Evolutionary conservation across 2,329 filamentous ascomycete genomes (phyloP).

Genomic region (Fonsecaea monophora): DNA sequence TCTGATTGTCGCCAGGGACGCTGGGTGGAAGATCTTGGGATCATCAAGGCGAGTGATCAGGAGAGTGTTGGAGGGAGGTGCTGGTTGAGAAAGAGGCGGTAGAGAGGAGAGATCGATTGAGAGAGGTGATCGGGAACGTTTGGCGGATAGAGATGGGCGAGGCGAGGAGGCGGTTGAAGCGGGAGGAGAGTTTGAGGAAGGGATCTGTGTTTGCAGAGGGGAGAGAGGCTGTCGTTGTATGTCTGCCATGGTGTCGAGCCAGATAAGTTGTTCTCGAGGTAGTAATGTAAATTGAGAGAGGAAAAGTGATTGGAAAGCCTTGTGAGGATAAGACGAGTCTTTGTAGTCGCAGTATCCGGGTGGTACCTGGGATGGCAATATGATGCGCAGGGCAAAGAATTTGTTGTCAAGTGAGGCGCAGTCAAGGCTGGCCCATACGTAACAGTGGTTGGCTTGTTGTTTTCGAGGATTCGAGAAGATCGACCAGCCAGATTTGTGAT

Average conservation of each 20-base stretch:
- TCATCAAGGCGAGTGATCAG: conserved; percentile 58
- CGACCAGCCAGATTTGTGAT: conserved; percentile 9
- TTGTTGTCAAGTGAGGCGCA: conserved; percentile 29
- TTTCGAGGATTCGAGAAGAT: conserved; percentile 29
- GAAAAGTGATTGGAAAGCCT: background rate
- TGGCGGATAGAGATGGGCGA: conserved; percentile 38
- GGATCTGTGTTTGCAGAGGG: conserved; percentile 29
- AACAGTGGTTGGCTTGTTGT: conserved; percentile 6
- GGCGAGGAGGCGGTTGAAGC: conserved; percentile 43
- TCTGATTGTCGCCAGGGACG: conserved; percentile 52
- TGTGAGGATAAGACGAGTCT: background rate
- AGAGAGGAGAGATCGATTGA: conserved; percentile 56
- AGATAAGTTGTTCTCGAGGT: conserved; percentile 1
- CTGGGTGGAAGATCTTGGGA: conserved; percentile 54
- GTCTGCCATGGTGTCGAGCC: conserved; percentile 24
- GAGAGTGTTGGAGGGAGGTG: conserved; percentile 59
- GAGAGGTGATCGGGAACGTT: conserved; percentile 44
- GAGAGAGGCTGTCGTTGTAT: conserved; percentile 21
- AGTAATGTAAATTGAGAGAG: background rate
- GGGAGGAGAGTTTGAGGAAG: conserved; percentile 37
- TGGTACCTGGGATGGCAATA: conserved; percentile 12
- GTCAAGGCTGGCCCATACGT: conserved; percentile 12
- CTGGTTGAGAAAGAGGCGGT: conserved; percentile 53
- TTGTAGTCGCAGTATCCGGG: conserved; percentile 6
- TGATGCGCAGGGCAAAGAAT: conserved; percentile 11